Evolutionary conservation across 208 protist species (phyloP), one percentile per base, ranked within the genome.

Genomic region (Crithidia bombi): DNA sequence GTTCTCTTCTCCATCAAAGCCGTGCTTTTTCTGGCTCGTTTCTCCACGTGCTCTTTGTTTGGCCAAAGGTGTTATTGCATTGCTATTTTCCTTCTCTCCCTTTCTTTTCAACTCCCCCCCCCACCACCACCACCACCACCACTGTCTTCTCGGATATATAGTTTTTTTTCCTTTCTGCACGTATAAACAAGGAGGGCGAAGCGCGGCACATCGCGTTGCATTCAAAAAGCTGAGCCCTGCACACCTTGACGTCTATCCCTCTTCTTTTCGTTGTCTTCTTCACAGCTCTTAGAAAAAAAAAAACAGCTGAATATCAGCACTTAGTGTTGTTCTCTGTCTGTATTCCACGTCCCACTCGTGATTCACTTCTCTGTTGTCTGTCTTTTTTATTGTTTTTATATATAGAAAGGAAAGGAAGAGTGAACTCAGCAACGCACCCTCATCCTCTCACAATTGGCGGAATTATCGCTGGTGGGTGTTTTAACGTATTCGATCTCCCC

Each of bases 161-260:
- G 36, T 35, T 17, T 47, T 33, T 49, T 62, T 62, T 26, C 33
- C 47, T 23, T 78, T 43, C 32, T 17, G 57, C 51, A 50, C 12
- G 58, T 12, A 17, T 10, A 47, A 28, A n/a, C 19, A 54, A 28
- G 44, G 15, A 17, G 32, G 44, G 44, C 59, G 32, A 51, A 54
- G 15, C 44, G 59, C 41, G 59, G 15, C 59, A 65, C 59, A 51
- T 9, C 59, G 54, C 59, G 44, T 54, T 65, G 36, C 28, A 51
- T 43, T 26, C 19, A 32, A 44, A 43, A 17, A 65, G 59, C 44
- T 44, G 39, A 51, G 39, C 57, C 41, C 12, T 35, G n/a, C 57
- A 64, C 41, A 38, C 33, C 30, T 32, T 57, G 51, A 57, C 51
- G 30, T 39, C 44, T 50, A 19, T 23, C 14, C 41, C 3, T 51